Percentiles rank a stretch among this genome's conserved stretches.
Evolutionary conservation across 1,139 yeast species (phyloP).

Genomic region (Spencermartinsiella ligniputridi): DNA sequence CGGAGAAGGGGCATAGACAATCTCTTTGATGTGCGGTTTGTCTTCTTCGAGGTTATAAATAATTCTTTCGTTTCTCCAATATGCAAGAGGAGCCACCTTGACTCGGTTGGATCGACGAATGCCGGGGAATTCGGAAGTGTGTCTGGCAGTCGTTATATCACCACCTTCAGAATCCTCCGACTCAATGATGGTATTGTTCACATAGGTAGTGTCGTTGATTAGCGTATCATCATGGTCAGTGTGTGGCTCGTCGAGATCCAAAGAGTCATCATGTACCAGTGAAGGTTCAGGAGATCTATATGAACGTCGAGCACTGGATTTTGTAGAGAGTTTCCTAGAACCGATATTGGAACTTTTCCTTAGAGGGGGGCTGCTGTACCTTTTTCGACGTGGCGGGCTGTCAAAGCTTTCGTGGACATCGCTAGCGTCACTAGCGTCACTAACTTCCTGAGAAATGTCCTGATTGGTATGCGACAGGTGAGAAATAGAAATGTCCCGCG

Average conservation of each 20-base stretch:
- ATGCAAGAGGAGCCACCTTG: constrained; percentile 69
- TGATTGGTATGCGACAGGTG: neutral
- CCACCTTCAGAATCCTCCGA: neutral
- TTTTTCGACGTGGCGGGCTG: neutral
- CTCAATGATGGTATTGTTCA: neutral
- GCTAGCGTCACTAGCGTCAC: neutral
- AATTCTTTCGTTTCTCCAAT: constrained; percentile 79
- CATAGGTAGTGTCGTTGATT: neutral
- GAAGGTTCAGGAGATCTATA: constrained; percentile 1
- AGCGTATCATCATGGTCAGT: neutral
- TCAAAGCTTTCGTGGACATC: neutral
- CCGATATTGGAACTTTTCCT: neutral
- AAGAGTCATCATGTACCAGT: constrained; percentile 1
- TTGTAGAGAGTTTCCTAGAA: neutral
- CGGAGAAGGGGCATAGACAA: constrained; percentile 3
- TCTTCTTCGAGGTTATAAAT: constrained; percentile 44
- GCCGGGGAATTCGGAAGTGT: neutral
- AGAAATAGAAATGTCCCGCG: neutral
- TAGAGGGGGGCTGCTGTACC: neutral
- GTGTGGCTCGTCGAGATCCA: neutral
- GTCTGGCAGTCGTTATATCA: neutral
- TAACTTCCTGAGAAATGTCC: neutral
- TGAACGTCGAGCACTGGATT: neutral
- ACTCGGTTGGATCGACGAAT: constrained; percentile 57
- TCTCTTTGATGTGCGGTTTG: constrained; percentile 4